These are phyloP conservation scores for Macaranga tanarius DNA, from an alignment of 441 rosid species.

Conservation along the genomic window DNA sequence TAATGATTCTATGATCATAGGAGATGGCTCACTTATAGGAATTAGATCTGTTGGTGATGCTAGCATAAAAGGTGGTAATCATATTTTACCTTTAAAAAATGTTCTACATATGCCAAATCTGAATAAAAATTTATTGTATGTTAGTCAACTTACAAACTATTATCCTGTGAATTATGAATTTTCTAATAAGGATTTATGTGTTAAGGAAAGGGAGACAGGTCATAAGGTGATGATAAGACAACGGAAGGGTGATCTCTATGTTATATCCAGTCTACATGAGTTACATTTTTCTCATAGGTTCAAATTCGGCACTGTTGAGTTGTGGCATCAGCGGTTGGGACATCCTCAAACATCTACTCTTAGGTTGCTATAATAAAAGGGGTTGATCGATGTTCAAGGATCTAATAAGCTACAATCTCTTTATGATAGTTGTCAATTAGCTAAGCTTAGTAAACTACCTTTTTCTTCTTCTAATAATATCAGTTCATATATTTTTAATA, in stretches of 20 bases:
- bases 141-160: neutral
- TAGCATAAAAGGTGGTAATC: neutral
- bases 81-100: neutral
- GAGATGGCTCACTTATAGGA: neutral
- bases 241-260: too few species aligned
- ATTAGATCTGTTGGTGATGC: neutral
- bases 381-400: neutral
- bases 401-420: neutral
- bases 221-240: too few species aligned
- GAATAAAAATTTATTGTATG: neutral
- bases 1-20: neutral
- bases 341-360: neutral
- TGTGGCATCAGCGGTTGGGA: neutral
- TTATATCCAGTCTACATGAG: too few species aligned
- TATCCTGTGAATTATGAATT: neutral
- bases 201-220: too few species aligned
- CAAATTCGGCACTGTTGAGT: neutral
- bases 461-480: neutral
- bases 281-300: too few species aligned
- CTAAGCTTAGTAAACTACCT: neutral
- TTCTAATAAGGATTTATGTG: neutral
- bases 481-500: too few species aligned
- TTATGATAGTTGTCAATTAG: too few species aligned
- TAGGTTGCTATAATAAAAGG: neutral
- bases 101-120: neutral